These are phyloP conservation scores for Aspergillus phoenicis DNA, from an alignment of 2,329 filamentous ascomycete genomes.

Conservation along the genomic window DNA sequence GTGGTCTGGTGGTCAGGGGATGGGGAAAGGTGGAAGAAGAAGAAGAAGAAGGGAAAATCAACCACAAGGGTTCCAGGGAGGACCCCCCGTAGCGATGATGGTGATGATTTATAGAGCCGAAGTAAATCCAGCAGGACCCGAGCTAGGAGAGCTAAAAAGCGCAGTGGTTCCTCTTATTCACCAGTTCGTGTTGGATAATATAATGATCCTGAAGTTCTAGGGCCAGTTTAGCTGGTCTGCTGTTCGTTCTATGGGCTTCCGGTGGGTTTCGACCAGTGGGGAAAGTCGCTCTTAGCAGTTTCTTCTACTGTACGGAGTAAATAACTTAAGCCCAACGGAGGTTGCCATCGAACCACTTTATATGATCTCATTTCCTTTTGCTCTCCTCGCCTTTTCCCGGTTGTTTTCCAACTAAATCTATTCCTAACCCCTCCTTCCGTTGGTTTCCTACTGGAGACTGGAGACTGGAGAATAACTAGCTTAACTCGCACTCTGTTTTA, in stretches of 20 bases:
- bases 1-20: no score
- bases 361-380: constrained; percentile 1
- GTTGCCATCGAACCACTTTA: constrained; percentile 2
- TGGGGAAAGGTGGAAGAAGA: neutral
- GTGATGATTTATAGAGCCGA: neutral
- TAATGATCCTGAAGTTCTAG: neutral
- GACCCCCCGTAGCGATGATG: neutral
- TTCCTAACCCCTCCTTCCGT: neutral
- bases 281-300: neutral
- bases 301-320: neutral
- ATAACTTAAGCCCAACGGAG: neutral
- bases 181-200: constrained; percentile 7
- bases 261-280: constrained; percentile 1
- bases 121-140: neutral
- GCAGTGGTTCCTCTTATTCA: constrained; percentile 2
- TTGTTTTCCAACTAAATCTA: neutral
- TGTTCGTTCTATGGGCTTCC: constrained; percentile 2
- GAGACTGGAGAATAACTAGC: no score
- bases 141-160: neutral
- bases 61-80: neutral
- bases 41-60: neutral
- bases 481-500: neutral
- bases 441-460: no score
- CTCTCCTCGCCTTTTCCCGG: neutral
- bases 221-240: neutral